These are phyloP conservation scores for Bimuria novae-zelandiae DNA, from an alignment of 2,329 filamentous ascomycete genomes.

Conservation along the genomic window DNA sequence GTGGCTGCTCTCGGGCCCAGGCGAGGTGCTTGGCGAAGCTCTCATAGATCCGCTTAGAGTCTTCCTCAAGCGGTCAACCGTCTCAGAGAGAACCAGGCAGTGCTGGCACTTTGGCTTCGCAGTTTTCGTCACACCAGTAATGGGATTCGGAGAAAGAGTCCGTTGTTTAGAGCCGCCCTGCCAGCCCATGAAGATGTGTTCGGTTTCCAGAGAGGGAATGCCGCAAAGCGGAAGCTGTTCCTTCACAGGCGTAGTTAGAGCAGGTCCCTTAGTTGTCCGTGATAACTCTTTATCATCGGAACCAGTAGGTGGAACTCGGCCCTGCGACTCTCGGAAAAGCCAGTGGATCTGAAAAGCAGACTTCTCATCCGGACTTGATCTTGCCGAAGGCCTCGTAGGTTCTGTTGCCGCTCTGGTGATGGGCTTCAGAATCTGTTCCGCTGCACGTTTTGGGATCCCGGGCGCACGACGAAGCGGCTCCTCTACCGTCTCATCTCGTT, in stretches of 20 bases:
- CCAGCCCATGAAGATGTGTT: conserved; percentile 5
- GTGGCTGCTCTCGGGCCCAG: neutral
- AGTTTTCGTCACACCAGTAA: neutral
- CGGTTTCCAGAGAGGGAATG: neutral
- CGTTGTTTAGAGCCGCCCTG: neutral
- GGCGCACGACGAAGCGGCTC: conserved; percentile 29
- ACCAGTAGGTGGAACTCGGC: neutral
- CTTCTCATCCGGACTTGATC: neutral
- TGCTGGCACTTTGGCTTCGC: neutral
- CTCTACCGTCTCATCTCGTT: conserved; percentile 1
- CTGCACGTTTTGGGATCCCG: conserved; percentile 24
- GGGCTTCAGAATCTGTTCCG: conserved; percentile 18
- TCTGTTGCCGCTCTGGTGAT: conserved; percentile 29
- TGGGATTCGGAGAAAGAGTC: neutral
- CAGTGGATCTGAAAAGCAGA: neutral
- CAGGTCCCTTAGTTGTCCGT: neutral
- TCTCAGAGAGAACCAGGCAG: conserved; percentile 1
- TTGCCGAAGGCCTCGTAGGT: conserved; percentile 15
- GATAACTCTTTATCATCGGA: neutral
- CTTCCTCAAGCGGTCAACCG: neutral
- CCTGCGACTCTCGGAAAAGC: neutral
- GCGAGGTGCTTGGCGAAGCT: conserved; percentile 1
- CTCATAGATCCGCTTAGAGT: neutral
- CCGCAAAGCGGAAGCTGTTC: neutral
- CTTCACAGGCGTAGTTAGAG: neutral